Percentiles rank a stretch among this genome's conserved stretches.
phyloP scores from a whole-genome alignment of 1,284 basidiomycete genomes.

The Cryptococcus maquisensis region DNA sequence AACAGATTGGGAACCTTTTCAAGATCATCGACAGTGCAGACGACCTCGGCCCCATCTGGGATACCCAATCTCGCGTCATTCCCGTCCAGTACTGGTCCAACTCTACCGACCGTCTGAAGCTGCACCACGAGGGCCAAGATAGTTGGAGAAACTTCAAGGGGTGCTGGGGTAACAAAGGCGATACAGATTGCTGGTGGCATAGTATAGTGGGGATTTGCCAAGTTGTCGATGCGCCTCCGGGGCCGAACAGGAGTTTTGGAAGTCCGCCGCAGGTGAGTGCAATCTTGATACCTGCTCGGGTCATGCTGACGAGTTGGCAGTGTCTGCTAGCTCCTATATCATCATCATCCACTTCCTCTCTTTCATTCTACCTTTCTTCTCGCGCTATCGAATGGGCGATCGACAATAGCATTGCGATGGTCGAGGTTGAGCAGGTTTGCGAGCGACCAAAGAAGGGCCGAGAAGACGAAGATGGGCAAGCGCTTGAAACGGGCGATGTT shows the following conservation, averaged over 20 bases:
- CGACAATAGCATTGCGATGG: constrained; percentile 15
- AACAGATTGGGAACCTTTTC: constrained; percentile 28
- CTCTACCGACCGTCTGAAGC: constrained; percentile 15
- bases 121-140: constrained; percentile 24
- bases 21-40: constrained; percentile 41
- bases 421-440: constrained; percentile 41
- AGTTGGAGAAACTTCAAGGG: constrained; percentile 42
- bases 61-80: constrained; percentile 36
- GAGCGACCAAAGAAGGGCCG: constrained; percentile 16
- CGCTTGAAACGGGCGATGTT: not conserved
- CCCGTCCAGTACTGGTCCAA: constrained; percentile 37
- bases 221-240: constrained; percentile 35
- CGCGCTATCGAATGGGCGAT: constrained; percentile 15
- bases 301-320: not conserved
- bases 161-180: constrained; percentile 41
- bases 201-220: constrained; percentile 36
- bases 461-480: constrained; percentile 12
- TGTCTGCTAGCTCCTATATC: constrained; percentile 20
- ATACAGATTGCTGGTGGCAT: constrained; percentile 41
- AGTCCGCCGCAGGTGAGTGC: constrained; percentile 33
- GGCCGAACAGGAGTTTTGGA: constrained; percentile 40
- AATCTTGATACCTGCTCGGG: not conserved
- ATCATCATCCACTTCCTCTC: constrained; percentile 27
- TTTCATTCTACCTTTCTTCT: constrained; percentile 30
- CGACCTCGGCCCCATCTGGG: constrained; percentile 42